These are phyloP conservation scores for Cucurbita moschata DNA, from an alignment of 306 rosid species.

Conservation along the genomic window DNA sequence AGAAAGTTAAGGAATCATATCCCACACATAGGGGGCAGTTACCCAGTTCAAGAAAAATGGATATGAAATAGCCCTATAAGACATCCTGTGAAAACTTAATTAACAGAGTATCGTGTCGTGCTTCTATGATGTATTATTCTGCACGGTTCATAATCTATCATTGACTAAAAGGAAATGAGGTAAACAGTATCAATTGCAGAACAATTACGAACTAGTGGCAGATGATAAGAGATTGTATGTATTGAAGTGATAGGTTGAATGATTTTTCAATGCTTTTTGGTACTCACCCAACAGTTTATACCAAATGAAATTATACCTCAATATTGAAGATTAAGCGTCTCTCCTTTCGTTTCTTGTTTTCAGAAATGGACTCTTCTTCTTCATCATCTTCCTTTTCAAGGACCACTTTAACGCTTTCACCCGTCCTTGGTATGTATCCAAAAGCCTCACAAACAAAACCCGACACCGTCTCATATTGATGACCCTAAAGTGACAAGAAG, in stretches of 20 bases:
- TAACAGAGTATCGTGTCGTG: not conserved
- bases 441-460: slow-evolving; percentile 94
- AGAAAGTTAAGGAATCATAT: not conserved
- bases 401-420: slow-evolving; percentile 74
- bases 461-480: slow-evolving; percentile 93
- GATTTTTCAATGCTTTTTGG: not conserved
- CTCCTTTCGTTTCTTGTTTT: slow-evolving; percentile 56
- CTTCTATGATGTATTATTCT: not conserved
- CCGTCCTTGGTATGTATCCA: slow-evolving; percentile 96
- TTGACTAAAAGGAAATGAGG: not conserved
- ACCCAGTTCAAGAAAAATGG: not conserved
- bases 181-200: not conserved
- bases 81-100: not conserved
- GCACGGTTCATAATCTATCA: not conserved
- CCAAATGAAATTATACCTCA: slow-evolving; percentile 40
- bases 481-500: slow-evolving; percentile 40
- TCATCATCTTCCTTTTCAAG: slow-evolving; percentile 81
- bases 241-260: not conserved
- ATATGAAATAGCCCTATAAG: not conserved
- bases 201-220: not conserved
- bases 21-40: not conserved
- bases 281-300: not conserved
- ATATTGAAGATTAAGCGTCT: slow-evolving; percentile 63
- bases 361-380: slow-evolving; percentile 40
- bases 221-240: not conserved